A percentile compares a stretch with the other conserved stretches of the same genome.
Evolutionary conservation across 805 yeast genomes (phyloP).

Genomic region (Candida maltosa): DNA sequence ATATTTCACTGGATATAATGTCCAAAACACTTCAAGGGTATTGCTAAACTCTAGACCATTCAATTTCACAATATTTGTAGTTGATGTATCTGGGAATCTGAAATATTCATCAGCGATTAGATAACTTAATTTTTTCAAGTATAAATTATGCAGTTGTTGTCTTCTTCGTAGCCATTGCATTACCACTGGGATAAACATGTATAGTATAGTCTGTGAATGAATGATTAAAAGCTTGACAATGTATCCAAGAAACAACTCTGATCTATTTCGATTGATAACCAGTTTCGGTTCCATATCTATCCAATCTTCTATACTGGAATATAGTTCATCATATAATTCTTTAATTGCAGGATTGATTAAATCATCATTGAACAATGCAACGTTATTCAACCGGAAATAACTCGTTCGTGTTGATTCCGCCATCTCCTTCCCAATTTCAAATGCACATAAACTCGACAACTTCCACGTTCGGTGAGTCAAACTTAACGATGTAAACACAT

Average conservation of each 20-base stretch:
- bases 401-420: conserved; percentile 32
- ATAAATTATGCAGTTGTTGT: conserved; percentile 5
- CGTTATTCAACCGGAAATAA: conserved; percentile 27
- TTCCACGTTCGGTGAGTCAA: no score
- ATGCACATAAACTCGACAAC: conserved; percentile 20
- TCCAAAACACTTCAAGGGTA: conserved; percentile 20
- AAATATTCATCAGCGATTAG: conserved; percentile 22
- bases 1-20: conserved; percentile 21
- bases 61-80: conserved; percentile 12
- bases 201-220: conserved; percentile 29
- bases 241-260: conserved; percentile 30
- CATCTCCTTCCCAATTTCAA: conserved; percentile 30
- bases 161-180: conserved; percentile 37
- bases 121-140: not conserved
- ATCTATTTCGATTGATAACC: conserved; percentile 17
- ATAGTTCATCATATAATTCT: conserved; percentile 18
- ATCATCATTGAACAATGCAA: conserved; percentile 22
- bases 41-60: conserved; percentile 9
- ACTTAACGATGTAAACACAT: conserved; percentile 15
- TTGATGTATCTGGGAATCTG: conserved; percentile 13
- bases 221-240: conserved; percentile 30
- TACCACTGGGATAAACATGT: conserved; percentile 29
- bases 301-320: conserved; percentile 37
- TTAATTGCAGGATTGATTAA: conserved; percentile 22
- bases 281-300: conserved; percentile 28